Evolutionary conservation across 2,329 filamentous ascomycete genomes (phyloP).

Genomic region (Exophiala oligosperma): DNA sequence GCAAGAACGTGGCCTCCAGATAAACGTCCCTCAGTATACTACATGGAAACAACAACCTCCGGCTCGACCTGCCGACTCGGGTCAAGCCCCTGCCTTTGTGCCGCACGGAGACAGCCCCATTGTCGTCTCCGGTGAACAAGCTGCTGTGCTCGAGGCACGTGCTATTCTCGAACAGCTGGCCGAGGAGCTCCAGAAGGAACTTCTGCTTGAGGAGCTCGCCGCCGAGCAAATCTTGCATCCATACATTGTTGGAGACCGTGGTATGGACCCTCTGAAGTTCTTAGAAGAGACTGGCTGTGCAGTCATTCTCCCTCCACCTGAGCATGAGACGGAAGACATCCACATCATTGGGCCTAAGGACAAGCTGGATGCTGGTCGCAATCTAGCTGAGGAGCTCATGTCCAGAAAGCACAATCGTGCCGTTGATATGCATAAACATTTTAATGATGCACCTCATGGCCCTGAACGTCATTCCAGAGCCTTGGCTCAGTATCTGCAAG

Average conservation of each 20-base stretch:
- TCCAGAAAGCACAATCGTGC: conserved; percentile 82
- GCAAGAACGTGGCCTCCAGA: conserved; percentile 70
- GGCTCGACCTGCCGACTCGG: conserved; percentile 61
- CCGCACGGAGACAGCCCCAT: conserved; percentile 77
- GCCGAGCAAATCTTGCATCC: conserved; percentile 88
- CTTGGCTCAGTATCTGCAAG: conserved; percentile 81
- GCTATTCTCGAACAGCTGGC: conserved; percentile 78
- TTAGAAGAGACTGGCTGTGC: conserved; percentile 87
- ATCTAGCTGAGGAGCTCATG: conserved; percentile 85
- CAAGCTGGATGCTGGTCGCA: conserved; percentile 71
- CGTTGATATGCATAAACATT: conserved; percentile 78
- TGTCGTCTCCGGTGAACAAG: conserved; percentile 79
- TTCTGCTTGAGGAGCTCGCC: conserved; percentile 74
- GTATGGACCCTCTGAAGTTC: conserved; percentile 80
- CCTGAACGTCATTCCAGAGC: conserved; percentile 78
- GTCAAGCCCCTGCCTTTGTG: conserved; percentile 67
- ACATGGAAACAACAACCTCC: conserved; percentile 69
- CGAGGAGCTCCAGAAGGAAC: conserved; percentile 70
- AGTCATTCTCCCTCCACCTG: conserved; percentile 74
- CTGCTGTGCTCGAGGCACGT: conserved; percentile 75
- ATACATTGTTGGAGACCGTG: conserved; percentile 87
- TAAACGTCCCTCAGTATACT: conserved; percentile 81
- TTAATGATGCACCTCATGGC: conserved; percentile 70
- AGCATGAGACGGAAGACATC: conserved; percentile 77
- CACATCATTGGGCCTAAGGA: conserved; percentile 80